Conservation (phyloP, 768 basidiomycete genomes). For the Gloeopeniophorella convolvens region DNA sequence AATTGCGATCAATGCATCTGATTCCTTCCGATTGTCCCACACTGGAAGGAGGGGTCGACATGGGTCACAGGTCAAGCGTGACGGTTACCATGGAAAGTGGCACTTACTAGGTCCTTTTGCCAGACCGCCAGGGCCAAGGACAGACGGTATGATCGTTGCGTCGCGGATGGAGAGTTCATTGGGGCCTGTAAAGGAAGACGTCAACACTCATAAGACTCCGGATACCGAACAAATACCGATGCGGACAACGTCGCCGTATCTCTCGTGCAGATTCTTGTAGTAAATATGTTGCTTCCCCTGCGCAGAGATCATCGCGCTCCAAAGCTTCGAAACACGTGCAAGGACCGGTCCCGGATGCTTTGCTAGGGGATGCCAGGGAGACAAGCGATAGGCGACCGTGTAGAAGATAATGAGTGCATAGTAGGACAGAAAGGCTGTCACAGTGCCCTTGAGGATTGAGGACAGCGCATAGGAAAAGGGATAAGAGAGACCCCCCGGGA, state of each 20-base stretch:
- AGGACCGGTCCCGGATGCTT: slow-evolving; percentile 32
- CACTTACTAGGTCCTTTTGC: slow-evolving; percentile 38
- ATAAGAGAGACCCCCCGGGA: too few relatives aligned
- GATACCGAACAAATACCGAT: slow-evolving; percentile 30
- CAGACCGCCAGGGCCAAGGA: slow-evolving; percentile 35
- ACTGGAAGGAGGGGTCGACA: slow-evolving; percentile 27
- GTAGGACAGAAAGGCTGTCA: background rate
- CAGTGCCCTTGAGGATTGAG: too few relatives aligned
- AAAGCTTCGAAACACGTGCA: slow-evolving; percentile 27
- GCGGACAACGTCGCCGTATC: slow-evolving; percentile 33
- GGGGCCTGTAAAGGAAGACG: slow-evolving; percentile 26
- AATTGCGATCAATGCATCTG: slow-evolving; percentile 33
- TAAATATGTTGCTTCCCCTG: slow-evolving; percentile 28
- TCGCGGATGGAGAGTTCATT: slow-evolving; percentile 26
- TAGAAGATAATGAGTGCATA: background rate
- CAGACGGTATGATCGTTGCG: slow-evolving; percentile 26
- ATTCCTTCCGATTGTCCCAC: slow-evolving; percentile 46
- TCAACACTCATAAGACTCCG: too few relatives aligned
- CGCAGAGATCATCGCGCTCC: slow-evolving; percentile 19
- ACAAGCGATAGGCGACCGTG: background rate
- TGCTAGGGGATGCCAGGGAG: slow-evolving; percentile 14
- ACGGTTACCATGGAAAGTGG: too few relatives aligned
- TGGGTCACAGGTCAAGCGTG: too few relatives aligned
- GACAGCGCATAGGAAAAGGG: too few relatives aligned
- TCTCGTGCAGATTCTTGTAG: slow-evolving; percentile 30